Evolutionary conservation across 306 rosid genomes (phyloP).

Genomic region (Vicia sativa): DNA sequence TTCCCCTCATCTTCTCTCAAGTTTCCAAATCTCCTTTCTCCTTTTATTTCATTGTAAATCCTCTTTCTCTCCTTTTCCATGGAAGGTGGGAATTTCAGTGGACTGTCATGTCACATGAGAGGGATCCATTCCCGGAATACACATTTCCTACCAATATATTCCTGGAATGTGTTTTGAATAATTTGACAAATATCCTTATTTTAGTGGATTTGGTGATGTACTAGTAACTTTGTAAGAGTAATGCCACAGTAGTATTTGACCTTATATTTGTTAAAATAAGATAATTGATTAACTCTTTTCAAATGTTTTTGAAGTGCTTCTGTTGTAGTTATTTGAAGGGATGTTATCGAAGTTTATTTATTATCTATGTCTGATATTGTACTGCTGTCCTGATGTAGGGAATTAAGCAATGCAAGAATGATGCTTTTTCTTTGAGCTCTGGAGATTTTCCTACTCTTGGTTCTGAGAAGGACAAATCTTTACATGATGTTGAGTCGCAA

Average conservation of each 20-base stretch:
- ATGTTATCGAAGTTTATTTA: background rate
- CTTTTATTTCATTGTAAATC: background rate
- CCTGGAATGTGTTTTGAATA: background rate
- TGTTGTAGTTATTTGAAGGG: constrained; percentile 1
- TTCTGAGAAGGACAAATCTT: constrained; percentile 72
- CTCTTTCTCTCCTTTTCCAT: background rate
- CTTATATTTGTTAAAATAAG: background rate
- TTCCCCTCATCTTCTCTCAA: too few relatives aligned
- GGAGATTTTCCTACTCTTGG: constrained; percentile 96
- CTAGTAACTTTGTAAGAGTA: background rate
- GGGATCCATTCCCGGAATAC: background rate
- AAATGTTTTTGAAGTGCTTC: background rate
- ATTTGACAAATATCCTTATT: background rate
- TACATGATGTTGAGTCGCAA: constrained; percentile 54
- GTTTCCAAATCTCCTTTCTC: background rate
- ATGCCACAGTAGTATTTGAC: constrained; percentile 13
- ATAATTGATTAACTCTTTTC: background rate
- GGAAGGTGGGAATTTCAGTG: background rate
- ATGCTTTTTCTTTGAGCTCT: constrained; percentile 74
- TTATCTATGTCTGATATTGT: constrained; percentile 6
- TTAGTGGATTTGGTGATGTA: background rate
- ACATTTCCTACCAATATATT: background rate
- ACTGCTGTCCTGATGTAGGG: constrained; percentile 51
- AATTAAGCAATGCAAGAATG: constrained; percentile 50
- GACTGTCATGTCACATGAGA: background rate